A percentile compares a stretch with the other conserved stretches of the same genome.
These are phyloP conservation scores for Tremella mesenterica DNA, from an alignment of 768 basidiomycete genomes.

Conservation along the genomic window DNA sequence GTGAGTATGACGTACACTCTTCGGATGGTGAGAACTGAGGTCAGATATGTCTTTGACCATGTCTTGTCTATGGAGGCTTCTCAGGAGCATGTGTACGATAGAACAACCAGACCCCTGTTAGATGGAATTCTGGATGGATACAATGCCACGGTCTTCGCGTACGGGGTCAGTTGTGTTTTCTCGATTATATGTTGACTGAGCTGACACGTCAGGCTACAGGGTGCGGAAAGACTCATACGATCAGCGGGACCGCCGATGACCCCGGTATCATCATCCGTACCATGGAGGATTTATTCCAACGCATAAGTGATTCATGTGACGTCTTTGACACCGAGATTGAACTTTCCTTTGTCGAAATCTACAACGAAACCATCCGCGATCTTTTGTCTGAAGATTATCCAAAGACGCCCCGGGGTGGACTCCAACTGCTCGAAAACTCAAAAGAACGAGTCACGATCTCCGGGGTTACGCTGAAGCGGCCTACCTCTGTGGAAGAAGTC, in stretches of 20 bases:
- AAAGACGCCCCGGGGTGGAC: slow-evolving; percentile 69
- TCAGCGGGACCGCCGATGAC: slow-evolving; percentile 78
- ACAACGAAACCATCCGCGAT: slow-evolving; percentile 97
- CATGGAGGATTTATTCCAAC: slow-evolving; percentile 92
- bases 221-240: slow-evolving; percentile 99
- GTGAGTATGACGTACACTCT: slow-evolving; percentile 11
- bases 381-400: slow-evolving; percentile 61
- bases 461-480: slow-evolving; percentile 71
- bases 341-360: slow-evolving; percentile 97
- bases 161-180: slow-evolving; percentile 62
- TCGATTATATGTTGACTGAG: background rate
- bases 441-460: slow-evolving; percentile 68
- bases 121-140: slow-evolving; percentile 81
- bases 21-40: background rate
- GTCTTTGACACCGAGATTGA: slow-evolving; percentile 79
- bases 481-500: slow-evolving; percentile 79
- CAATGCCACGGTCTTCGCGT: slow-evolving; percentile 96
- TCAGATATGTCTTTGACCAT: slow-evolving; percentile 82
- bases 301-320: slow-evolving; percentile 76
- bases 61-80: slow-evolving; percentile 73
- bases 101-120: slow-evolving; percentile 69
- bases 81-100: slow-evolving; percentile 79
- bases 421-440: slow-evolving; percentile 90
- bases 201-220: slow-evolving; percentile 72
- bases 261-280: slow-evolving; percentile 93